Evolutionary conservation across 768 basidiomycete species (phyloP), one percentile per base, ranked within the genome.

Genomic region (Suillus hirtellus): DNA sequence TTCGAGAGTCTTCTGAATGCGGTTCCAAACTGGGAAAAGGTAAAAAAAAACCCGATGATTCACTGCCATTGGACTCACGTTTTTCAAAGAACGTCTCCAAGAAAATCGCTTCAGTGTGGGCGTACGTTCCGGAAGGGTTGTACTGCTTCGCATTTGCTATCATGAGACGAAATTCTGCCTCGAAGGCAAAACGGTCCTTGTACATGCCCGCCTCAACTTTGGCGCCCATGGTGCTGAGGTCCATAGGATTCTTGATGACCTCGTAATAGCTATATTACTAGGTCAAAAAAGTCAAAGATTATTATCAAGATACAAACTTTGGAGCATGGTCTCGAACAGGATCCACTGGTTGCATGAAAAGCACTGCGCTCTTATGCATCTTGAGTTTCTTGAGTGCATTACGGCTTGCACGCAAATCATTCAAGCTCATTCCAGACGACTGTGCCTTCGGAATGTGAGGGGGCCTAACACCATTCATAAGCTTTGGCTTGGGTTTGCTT

Each of bases 341-440:
- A 76, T 97, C 95, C n/a, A 99, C 96, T 38, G 96, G 94, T 63
- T 91, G 87, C 47, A 88, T 79, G 76, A 99, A 99, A 60, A 91
- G 70, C 34, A 76, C 73, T 4, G 91, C 88, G 64, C 85, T 86
- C 74, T 92, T 95, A 74, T 94, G 84, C 31, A 83, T 70, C 70
- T 84, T 84, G 38, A 96, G 76, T 72, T 95, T 96, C 81, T 90
- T 90, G 70, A 96, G 75, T 2, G 88, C 89, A 64, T 84, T 90
- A 59, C 87, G 84, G 67, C 86, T 91, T 10, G 89, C 91, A 59
- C 84, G 84, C 63, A 93, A 75, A 71, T 96, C 95, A 55, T 87
- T 85, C 40, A 87, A 69, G 47, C 83, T 81, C 89, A 96, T 90
- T 60, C 94, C 94, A 42, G 83, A 82, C 3, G 85, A 78, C 69